Base-by-base conservation (phyloP, 2,329 filamentous ascomycete species). In the Colletotrichum lindemuthianum region DNA sequence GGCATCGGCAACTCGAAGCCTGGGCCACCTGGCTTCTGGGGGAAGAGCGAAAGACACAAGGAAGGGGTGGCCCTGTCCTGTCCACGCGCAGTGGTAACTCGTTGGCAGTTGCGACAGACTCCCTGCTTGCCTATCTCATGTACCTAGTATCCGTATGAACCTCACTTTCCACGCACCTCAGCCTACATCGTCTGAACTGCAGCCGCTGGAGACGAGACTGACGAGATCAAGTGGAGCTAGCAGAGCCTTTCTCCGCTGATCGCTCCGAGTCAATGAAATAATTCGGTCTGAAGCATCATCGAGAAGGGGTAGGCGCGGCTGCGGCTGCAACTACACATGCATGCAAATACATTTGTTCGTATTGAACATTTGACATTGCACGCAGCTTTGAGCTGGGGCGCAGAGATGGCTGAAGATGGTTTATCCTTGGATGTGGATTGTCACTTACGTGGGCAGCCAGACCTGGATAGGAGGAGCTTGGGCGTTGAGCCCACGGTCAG, bases 341-440 rank as follows among this genome's bases (percentile, higher is more conserved):
- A 24, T 24, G 24, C 24, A 24, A 24, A 24, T 4, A 24, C 24
- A 24, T 45, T 44, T 45, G 8, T n/a, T 13, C 16, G 13, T 41
- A 48, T 16, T 33, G 45, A 32, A n/a, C n/a, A 24, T 24, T 24
- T 24, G 24, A 24, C 24, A 24, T 24, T 5, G 24, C 24, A 24
- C 24, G 24, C 24, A 24, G 24, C 24, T 24, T 24, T 24, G 24
- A 24, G 24, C 24, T 24, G 24, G 24, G 24, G 24, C 24, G 24
- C 24, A 24, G 24, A 39, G n/a, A 43, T 49, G 49, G 60, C 44
- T 44, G 55, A 40, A 41, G 32, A 54, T 59, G 60, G 55, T 50
- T 60, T 39, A 59, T 60, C 57, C 60, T 54, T 64, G 56, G 49
- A 55, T 41, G n/a, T 33, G 39, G 50, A 33, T 16, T 47, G 59